These are phyloP conservation scores for Pythium pectinolyticum DNA, from an alignment of 352 stramenopile species.

Conservation along the genomic window DNA sequence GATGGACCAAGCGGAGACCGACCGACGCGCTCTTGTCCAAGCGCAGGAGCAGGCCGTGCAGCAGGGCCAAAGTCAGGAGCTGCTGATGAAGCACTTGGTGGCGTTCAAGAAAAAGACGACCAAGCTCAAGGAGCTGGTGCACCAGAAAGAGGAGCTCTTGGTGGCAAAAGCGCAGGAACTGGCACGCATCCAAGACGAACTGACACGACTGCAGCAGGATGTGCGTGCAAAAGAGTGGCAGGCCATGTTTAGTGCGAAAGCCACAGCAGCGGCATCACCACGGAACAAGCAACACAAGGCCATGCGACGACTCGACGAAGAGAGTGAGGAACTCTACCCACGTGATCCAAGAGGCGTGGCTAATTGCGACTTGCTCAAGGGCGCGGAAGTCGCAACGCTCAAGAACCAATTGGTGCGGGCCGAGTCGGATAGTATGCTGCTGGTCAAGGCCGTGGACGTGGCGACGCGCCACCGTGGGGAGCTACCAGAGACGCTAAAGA, in stretches of 20 bases:
- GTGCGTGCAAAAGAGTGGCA: slow-evolving; percentile 42
- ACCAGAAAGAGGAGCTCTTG: no score
- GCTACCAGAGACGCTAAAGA: slow-evolving; percentile 48
- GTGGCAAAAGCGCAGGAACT: slow-evolving; percentile 50
- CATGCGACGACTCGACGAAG: background rate
- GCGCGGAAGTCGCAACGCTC: slow-evolving; percentile 48
- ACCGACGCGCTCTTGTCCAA: slow-evolving; percentile 30
- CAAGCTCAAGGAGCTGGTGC: slow-evolving; percentile 48
- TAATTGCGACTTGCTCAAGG: slow-evolving; percentile 28
- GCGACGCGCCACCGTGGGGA: slow-evolving; percentile 54
- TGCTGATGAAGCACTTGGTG: slow-evolving; percentile 37
- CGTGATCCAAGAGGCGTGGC: background rate
- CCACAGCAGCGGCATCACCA: background rate
- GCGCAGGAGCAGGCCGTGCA: slow-evolving; percentile 1
- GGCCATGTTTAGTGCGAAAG: slow-evolving; percentile 24
- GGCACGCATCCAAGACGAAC: slow-evolving; percentile 30
- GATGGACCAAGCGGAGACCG: slow-evolving; percentile 24
- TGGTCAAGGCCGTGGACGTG: slow-evolving; percentile 65
- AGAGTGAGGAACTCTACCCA: slow-evolving; percentile 6
- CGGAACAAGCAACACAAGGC: background rate
- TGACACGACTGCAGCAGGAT: slow-evolving; percentile 32
- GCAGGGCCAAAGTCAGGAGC: slow-evolving; percentile 1
- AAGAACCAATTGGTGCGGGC: slow-evolving; percentile 63
- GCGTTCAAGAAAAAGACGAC: slow-evolving; percentile 59
- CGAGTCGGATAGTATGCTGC: slow-evolving; percentile 59